Percentiles rank a stretch among this genome's conserved stretches.
These are phyloP conservation scores for Fusarium longipes DNA, from an alignment of 2,329 filamentous ascomycete genomes.

Conservation along the genomic window DNA sequence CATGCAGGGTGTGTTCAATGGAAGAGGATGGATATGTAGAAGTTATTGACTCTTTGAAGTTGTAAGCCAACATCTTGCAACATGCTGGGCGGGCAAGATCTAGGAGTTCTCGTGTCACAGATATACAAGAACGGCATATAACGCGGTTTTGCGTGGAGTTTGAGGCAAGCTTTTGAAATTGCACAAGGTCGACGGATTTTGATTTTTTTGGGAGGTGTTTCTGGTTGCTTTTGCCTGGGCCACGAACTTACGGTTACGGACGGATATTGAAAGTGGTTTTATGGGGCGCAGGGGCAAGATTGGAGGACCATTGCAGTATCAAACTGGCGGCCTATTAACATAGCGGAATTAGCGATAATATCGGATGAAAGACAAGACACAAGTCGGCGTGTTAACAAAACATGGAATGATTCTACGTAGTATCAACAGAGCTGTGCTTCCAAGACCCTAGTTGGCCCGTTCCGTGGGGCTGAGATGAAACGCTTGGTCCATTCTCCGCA, in stretches of 20 bases:
- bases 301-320: conserved; percentile 11
- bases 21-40: not conserved
- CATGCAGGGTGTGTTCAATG: not conserved
- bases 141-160: conserved; percentile 38
- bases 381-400: not conserved
- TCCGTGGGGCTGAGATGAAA: conserved; percentile 4
- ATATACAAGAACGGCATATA: conserved; percentile 20
- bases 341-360: conserved; percentile 46
- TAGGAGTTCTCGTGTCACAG: conserved; percentile 20
- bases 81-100: not conserved
- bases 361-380: conserved; percentile 24
- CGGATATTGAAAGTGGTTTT: conserved; percentile 7
- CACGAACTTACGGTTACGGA: not conserved
- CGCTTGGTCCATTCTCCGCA: conserved; percentile 16
- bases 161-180: conserved; percentile 36
- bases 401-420: not conserved
- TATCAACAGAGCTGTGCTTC: not conserved
- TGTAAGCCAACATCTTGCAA: not conserved
- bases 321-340: conserved; percentile 32
- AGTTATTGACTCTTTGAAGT: not conserved
- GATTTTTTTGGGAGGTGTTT: conserved; percentile 21
- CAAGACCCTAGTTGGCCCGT: conserved; percentile 1
- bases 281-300: conserved; percentile 14
- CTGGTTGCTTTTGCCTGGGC: conserved; percentile 25
- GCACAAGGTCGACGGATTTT: conserved; percentile 25